Evolutionary conservation across 371 early-diverging fungal genomes (phyloP).

Genomic region (Conidiobolus incongruus): DNA sequence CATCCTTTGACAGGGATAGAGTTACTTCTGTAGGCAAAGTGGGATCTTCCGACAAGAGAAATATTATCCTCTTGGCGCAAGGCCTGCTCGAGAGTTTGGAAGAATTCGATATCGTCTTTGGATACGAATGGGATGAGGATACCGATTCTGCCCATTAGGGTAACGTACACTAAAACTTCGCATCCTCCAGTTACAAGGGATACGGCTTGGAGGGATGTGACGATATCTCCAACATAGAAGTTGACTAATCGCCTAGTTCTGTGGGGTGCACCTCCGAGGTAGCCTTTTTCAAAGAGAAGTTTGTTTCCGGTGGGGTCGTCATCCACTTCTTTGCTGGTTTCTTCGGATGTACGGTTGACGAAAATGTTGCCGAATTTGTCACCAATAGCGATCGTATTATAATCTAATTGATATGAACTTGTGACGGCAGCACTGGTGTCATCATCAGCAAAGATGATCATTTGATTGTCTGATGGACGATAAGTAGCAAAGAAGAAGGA

Average conservation of each 20-base stretch:
- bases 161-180: conserved; percentile 64
- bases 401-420: conserved; percentile 56
- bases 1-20: conserved; percentile 66
- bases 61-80: conserved; percentile 44
- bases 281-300: conserved; percentile 48
- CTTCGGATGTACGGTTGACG: conserved; percentile 44
- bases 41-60: conserved; percentile 74
- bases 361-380: conserved; percentile 94
- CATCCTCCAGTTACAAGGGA: conserved; percentile 65
- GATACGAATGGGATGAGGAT: conserved; percentile 66
- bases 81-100: conserved; percentile 78
- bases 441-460: conserved; percentile 85
- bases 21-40: conserved; percentile 54
- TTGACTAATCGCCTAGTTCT: conserved; percentile 47
- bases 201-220: conserved; percentile 56
- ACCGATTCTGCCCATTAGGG: conserved; percentile 63
- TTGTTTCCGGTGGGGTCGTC: conserved; percentile 72
- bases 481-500: conserved; percentile 64
- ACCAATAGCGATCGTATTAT: conserved; percentile 77
- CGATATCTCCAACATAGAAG: conserved; percentile 67
- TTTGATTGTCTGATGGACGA: conserved; percentile 42
- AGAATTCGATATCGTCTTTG: conserved; percentile 80
- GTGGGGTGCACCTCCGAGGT: conserved; percentile 65
- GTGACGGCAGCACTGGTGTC: conserved; percentile 77
- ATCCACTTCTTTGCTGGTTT: conserved; percentile 44